Conservation (phyloP, 371 early-diverging fungal genomes). For the Dichotomocladium elegans region DNA sequence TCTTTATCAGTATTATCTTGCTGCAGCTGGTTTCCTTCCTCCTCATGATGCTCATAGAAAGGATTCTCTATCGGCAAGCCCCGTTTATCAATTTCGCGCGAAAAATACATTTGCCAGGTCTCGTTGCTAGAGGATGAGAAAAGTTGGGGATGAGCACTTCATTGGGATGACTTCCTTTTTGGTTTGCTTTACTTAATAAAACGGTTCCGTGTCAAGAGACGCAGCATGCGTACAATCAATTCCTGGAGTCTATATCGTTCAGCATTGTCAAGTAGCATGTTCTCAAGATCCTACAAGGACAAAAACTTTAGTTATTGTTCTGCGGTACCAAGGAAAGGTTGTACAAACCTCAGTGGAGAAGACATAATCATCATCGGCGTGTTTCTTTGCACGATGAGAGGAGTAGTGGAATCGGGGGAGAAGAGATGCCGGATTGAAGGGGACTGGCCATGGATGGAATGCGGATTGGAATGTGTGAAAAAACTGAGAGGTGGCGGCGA, state of each 20-base stretch:
- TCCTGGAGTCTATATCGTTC: conserved; percentile 34
- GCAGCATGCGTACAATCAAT: conserved; percentile 36
- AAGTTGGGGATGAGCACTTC: not conserved
- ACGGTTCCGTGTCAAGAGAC: conserved; percentile 31
- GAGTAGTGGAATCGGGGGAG: not conserved
- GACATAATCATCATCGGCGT: conserved; percentile 14
- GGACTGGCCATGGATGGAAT: conserved; percentile 36
- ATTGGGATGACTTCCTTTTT: not conserved
- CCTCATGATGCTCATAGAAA: conserved; percentile 8
- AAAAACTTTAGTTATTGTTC: not conserved
- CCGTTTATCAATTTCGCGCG: conserved; percentile 51
- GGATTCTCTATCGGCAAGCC: conserved; percentile 27
- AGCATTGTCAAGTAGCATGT: conserved; percentile 30
- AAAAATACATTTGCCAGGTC: conserved; percentile 56
- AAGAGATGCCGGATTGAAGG: conserved; percentile 6
- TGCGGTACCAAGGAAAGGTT: not conserved
- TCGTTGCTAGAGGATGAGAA: conserved; percentile 33
- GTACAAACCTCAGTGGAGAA: conserved; percentile 30
- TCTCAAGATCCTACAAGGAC: conserved; percentile 33
- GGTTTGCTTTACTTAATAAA: conserved; percentile 33
- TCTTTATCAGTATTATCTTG: not conserved
- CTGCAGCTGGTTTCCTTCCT: not conserved
- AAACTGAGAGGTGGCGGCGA: conserved; percentile 46
- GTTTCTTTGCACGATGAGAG: conserved; percentile 1
- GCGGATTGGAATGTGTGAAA: conserved; percentile 43